Evolutionary conservation across 129 eudicot genomes (phyloP), one percentile per base, ranked within the genome.

Genomic region (Escallonia herrerae): DNA sequence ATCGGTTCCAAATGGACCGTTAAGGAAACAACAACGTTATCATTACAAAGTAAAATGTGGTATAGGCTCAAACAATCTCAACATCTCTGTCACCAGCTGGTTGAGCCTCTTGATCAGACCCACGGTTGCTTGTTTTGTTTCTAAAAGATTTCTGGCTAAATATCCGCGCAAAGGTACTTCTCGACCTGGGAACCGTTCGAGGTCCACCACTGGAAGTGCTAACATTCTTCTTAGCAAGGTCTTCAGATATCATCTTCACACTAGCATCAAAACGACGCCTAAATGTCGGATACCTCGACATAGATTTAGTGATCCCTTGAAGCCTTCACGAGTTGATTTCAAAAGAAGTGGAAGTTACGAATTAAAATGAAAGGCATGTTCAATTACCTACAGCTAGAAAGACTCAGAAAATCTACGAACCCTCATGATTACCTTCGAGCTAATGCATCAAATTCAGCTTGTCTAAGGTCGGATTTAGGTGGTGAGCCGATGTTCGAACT

Each of bases 211-310:
- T 49, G 56, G 71, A 33, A 60, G 64, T 44, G 56, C 44, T 69
- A 10, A 72, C 71, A 58, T 78, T 83, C 71, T 78, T 83, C 74
- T 74, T 73, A 15, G 74, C 85, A 56, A 83, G 84, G 13, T 83
- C 83, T 42, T 88, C 95, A 5, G 80, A 72, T 39, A 91, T 74
- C 9, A 67, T 78, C 77, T 79, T 85, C 33, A 77, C 70, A 56
- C 90, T 80, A 62, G 37, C 65, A 65, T 87, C 97, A 63, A 87
- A 87, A 15, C 90, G 97, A 14, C 97, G 90, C 62, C 88, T 81
- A 47, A 74, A 87, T 43, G 97, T 91, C 2, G 96, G 97, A 70
- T 80, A 91, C 69, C 96, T 91, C 7, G 96, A 85, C 71, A 91
- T 75, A 15, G 90, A 87, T 58, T 83, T 87, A 12, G 89, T 91